Evolutionary conservation across 352 stramenopile species (phyloP), one percentile per base, ranked within the genome.

Genomic region (Peronospora farinosa): DNA sequence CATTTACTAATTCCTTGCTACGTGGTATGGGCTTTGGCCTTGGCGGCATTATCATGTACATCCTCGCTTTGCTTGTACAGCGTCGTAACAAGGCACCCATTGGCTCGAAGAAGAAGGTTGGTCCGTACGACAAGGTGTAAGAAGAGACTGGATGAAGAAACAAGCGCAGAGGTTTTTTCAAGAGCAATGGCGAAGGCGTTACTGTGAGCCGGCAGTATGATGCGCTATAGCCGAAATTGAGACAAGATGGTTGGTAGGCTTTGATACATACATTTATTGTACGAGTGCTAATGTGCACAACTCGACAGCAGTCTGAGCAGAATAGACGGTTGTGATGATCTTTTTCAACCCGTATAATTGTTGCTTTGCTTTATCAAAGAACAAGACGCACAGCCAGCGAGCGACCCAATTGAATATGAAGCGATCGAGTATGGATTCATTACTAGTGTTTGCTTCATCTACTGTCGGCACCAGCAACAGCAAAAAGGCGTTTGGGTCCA

Each of bases 101-200:
- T 3, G 52, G 59, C 3, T 78, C 61, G 1, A 63, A 61, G 23
- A n/a, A n/a, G n/a, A n/a, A n/a, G n/a, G 23, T 6, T 7, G 60
- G 70, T 5, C 73, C 72, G 2, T 90, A 88, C 47, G 78, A 92
- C 59, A 88, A 88, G 65, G 81, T 89, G 46, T 92, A 78, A 67
- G n/a, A 78, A 67, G n/a, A 17, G 40, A 7, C 43, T 61, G 30
- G 44, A 42, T 47, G 33, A 25, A 12, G n/a, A 48, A 41, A 38
- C 38, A 40, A 54, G 47, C 54, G 50, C 45, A 44, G 39, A 54
- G 19, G 51, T 41, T 51, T 3, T 61, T 65, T 46, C 31, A 60
- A 28, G 31, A 57, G 45, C 12, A 21, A 53, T 54, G 39, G 43
- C 47, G 50, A 59, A 36, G 58, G 27, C 47, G 19, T 63, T 33